Evolutionary conservation across 148 eudicot genomes (phyloP), one percentile per base, ranked within the genome.

Genomic region (Pharnaceum exiguum): DNA sequence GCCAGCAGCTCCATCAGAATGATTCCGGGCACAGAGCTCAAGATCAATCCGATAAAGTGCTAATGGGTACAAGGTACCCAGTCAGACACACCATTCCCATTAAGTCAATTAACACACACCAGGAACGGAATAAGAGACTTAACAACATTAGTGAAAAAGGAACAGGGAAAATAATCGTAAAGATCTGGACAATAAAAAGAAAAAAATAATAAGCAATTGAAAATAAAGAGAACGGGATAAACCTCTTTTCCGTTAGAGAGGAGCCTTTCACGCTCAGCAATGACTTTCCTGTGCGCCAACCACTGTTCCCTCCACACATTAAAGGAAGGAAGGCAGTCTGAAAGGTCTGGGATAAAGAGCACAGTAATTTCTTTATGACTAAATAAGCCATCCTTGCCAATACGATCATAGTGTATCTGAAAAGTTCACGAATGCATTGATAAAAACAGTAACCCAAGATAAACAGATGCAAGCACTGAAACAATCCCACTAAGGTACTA

Each of bases 401-500:
- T 63, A 79, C 96, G 69, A 40, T 85, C 87, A 75, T 93, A 93
- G 79, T 93, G 98, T 77, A 93, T 83, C 98, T 93, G 93, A 71
- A 74, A 38, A 71, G 2, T 4, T 46, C 3, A 35, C 2, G 48
- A 36, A 1, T 12, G 16, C 24, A 16, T 46, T 25, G 27, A 61
- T 6, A 35, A 12, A 35, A 35, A 35, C 38, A 35, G 12, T 12
- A 35, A 35, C 12, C 7, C 38, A 35, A 35, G 12, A 6, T 7
- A 12, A n/a, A n/a, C n/a, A n/a, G n/a, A n/a, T n/a, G n/a, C n/a
- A n/a, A n/a, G n/a, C n/a, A n/a, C n/a, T n/a, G n/a, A n/a, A n/a
- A n/a, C n/a, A n/a, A n/a, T n/a, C n/a, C n/a, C n/a, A n/a, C n/a
- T n/a, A n/a, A n/a, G n/a, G n/a, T n/a, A n/a, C n/a, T n/a, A n/a